Conservation (phyloP, 139 green algal genomes). For the Eudorina sp. region DNA sequence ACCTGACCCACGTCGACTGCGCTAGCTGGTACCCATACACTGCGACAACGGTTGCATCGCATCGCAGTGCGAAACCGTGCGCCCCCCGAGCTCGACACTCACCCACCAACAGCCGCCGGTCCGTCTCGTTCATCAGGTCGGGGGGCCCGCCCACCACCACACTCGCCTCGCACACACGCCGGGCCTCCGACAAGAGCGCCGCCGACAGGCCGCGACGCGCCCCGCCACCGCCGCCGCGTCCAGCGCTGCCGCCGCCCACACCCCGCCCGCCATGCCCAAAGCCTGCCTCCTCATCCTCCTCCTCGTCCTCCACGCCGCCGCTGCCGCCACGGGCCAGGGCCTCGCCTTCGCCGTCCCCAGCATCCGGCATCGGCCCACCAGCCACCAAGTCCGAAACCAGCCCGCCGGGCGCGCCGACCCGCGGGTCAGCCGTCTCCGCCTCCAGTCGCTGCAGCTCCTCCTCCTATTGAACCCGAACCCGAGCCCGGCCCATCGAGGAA, state of each 20-base stretch:
- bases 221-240: background rate
- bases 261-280: background rate
- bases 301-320: background rate
- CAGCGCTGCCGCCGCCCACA: background rate
- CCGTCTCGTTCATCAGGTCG: slow-evolving; percentile 63
- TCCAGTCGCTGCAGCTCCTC: slow-evolving; percentile 11
- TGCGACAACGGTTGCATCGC: too few species aligned
- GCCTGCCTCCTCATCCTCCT: background rate
- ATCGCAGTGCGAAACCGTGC: too few species aligned
- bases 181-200: slow-evolving; percentile 14
- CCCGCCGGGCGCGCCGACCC: too few species aligned
- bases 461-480: too few species aligned
- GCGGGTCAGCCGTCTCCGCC: too few species aligned
- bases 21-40: too few species aligned
- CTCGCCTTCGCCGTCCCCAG: too few species aligned
- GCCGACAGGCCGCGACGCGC: background rate
- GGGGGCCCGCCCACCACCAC: slow-evolving; percentile 69
- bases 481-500: too few species aligned
- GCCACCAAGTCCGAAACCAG: too few species aligned
- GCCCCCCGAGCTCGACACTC: too few species aligned
- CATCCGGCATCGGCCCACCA: too few species aligned
- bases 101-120: slow-evolving; percentile 79
- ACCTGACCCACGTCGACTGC: too few species aligned
- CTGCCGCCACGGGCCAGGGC: background rate
- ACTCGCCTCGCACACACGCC: background rate